Evolutionary conservation across 2,329 filamentous ascomycete genomes (phyloP), one percentile per base, ranked within the genome.

Genomic region (Corinectria fuckeliana): DNA sequence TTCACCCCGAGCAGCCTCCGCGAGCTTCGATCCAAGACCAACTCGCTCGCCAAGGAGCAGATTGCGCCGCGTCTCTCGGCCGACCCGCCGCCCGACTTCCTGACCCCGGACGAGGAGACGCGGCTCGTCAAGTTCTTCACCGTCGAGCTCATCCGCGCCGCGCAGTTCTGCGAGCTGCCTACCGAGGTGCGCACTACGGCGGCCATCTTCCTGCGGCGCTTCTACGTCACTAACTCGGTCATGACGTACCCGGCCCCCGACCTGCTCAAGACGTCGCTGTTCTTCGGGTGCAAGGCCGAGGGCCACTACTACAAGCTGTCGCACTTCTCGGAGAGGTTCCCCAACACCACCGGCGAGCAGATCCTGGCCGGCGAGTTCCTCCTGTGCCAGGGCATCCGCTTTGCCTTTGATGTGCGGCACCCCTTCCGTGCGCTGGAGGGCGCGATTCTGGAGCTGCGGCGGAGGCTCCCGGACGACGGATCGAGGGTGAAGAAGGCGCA

Each of bases 241-340:
- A 97, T 98, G 91, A 97, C 93, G 26, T 98, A 99, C 74, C 91
- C 94, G 62, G 94, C 93, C 0, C 91, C 91, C 62, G 89, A 92
- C 63, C 91, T 98, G 66, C 88, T 96, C 74, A 92, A 93, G 72
- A 95, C 93, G 26, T 92, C 91, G 32, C 85, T 99, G 54, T 98
- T 96, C 81, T 91, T 99, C 64, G 93, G 93, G 9, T 93, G 90
- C 70, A 99, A 99, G 78, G 92, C 92, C 4, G 94, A 99, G 72
- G 92, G 92, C 60, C 86, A 88, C 74, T 93, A 94, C 75, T 87
- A 89, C 60, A 85, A 87, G 16, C 75, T 85, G 5, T 73, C 76
- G 18, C 81, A 81, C 71, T 96, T 96, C 71, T 87, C 86, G 23
- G 85, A 87, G 51, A 88, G 85, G 63, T 88, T 93, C 44, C 85